Percentiles rank a stretch among this genome's conserved stretches.
These are phyloP conservation scores for Trypanosoma vivax DNA, from an alignment of 208 protist genomes.

Conservation along the genomic window DNA sequence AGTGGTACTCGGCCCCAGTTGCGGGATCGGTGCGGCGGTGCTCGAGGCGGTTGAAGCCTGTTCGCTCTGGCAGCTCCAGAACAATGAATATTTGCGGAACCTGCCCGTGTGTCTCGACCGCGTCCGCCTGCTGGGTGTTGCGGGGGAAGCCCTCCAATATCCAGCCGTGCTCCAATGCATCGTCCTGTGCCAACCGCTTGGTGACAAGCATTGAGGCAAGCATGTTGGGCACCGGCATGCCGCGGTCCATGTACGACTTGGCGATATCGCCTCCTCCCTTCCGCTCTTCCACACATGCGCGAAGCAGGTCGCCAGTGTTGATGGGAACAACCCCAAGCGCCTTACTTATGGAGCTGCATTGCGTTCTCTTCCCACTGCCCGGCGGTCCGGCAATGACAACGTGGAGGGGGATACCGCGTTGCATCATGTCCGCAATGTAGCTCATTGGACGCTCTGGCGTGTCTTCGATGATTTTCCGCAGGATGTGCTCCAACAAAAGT, in stretches of 20 bases:
- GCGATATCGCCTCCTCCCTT: slow-evolving; percentile 59
- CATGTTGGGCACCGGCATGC: slow-evolving; percentile 68
- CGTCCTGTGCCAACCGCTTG: slow-evolving; percentile 53
- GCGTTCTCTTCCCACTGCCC: slow-evolving; percentile 72
- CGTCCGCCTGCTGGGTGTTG: slow-evolving; percentile 67
- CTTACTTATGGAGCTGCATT: slow-evolving; percentile 46
- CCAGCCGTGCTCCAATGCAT: slow-evolving; percentile 76
- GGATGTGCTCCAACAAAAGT: slow-evolving; percentile 74
- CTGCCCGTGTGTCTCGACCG: slow-evolving; percentile 62
- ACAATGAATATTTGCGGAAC: slow-evolving; percentile 55
- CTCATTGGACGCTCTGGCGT: slow-evolving; percentile 48
- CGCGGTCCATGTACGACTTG: slow-evolving; percentile 49
- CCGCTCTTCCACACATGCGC: slow-evolving; percentile 46
- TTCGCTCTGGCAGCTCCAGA: slow-evolving; percentile 66
- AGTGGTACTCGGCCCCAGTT: slow-evolving; percentile 81
- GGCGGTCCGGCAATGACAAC: slow-evolving; percentile 80
- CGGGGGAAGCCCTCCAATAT: slow-evolving; percentile 90
- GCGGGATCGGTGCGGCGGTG: slow-evolving; percentile 80
- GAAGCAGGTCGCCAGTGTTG: slow-evolving; percentile 81
- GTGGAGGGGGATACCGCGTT: slow-evolving; percentile 42
- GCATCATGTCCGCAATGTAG: slow-evolving; percentile 55
- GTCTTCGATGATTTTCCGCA: slow-evolving; percentile 56
- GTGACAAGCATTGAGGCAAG: slow-evolving; percentile 66
- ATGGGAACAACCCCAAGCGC: slow-evolving; percentile 58
- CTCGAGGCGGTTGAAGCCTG: slow-evolving; percentile 70